Conservation (phyloP, 1,284 basidiomycete species). For the Athelia sp. region DNA sequence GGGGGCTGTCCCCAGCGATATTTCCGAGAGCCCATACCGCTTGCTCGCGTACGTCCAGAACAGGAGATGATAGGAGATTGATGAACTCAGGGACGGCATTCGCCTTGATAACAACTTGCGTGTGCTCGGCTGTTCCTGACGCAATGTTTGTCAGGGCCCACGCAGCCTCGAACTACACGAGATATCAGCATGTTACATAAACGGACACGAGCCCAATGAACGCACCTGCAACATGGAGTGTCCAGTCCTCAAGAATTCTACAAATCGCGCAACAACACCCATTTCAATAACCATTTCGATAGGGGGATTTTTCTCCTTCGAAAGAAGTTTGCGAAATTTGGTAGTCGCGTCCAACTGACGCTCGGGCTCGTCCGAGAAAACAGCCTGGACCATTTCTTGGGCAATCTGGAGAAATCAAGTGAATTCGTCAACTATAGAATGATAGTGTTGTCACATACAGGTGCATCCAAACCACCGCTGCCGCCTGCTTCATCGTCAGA, state of each 20-base stretch:
- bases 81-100: slow-evolving; percentile 98
- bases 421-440: slow-evolving; percentile 6
- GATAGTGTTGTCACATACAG: slow-evolving; percentile 42
- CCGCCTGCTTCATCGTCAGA: slow-evolving; percentile 82
- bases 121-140: slow-evolving; percentile 98
- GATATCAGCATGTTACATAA: slow-evolving; percentile 9
- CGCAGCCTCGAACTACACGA: slow-evolving; percentile 90
- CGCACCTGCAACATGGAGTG: slow-evolving; percentile 94
- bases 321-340: slow-evolving; percentile 96
- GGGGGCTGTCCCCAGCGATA: slow-evolving; percentile 93
- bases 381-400: slow-evolving; percentile 89
- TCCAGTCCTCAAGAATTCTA: slow-evolving; percentile 85
- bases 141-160: slow-evolving; percentile 99
- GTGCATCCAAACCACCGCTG: slow-evolving; percentile 68
- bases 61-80: slow-evolving; percentile 81
- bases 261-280: slow-evolving; percentile 95
- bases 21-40: slow-evolving; percentile 97
- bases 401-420: slow-evolving; percentile 51
- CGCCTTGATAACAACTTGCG: slow-evolving; percentile 94
- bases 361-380: slow-evolving; percentile 90
- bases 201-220: slow-evolving; percentile 8
- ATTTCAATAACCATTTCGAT: slow-evolving; percentile 99
- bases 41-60: slow-evolving; percentile 93
- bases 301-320: slow-evolving; percentile 99
- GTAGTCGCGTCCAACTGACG: slow-evolving; percentile 93